Evolutionary conservation across 2,329 filamentous ascomycete genomes (phyloP).

Genomic region (Paraconiothyrium brasiliense): DNA sequence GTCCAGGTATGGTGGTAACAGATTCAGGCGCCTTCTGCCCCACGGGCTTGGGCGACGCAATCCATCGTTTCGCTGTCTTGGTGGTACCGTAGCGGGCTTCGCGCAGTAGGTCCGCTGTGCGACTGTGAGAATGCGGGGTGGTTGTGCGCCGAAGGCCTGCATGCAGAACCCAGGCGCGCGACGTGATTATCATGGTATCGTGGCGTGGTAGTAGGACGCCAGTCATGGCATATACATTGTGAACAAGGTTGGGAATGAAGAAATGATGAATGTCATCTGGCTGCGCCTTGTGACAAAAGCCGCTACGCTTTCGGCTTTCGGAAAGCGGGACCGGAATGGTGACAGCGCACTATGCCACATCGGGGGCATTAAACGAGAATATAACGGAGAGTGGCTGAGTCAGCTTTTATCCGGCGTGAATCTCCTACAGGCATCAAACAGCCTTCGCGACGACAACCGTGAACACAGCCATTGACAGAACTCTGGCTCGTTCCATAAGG

Average conservation of each 20-base stretch:
- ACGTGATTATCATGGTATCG: slow-evolving; percentile 40
- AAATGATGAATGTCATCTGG: slow-evolving; percentile 26
- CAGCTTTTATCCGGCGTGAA: not conserved
- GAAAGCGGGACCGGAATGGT: slow-evolving; percentile 27
- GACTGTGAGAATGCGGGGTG: slow-evolving; percentile 4
- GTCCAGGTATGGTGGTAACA: slow-evolving; percentile 51
- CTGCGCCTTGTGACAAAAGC: slow-evolving; percentile 25
- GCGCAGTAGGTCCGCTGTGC: not conserved
- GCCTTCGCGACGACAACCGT: not conserved
- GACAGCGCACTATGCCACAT: slow-evolving; percentile 7
- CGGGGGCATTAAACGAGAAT: not conserved
- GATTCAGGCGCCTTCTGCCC: slow-evolving; percentile 29
- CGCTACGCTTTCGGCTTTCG: slow-evolving; percentile 35
- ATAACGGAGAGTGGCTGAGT: not conserved
- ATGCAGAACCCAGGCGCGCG: slow-evolving; percentile 38
- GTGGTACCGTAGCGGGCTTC: slow-evolving; percentile 12
- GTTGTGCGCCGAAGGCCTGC: slow-evolving; percentile 37
- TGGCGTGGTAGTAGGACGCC: slow-evolving; percentile 24
- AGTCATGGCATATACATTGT: slow-evolving; percentile 6
- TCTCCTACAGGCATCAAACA: not conserved
- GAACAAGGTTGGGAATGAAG: not conserved
- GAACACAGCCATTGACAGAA: not conserved
- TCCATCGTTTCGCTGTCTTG: slow-evolving; percentile 15
- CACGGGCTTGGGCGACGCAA: slow-evolving; percentile 32
- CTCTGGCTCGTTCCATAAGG: not conserved